Base-by-base conservation (phyloP, 768 basidiomycete species). In the Naganishia vishniacii region DNA sequence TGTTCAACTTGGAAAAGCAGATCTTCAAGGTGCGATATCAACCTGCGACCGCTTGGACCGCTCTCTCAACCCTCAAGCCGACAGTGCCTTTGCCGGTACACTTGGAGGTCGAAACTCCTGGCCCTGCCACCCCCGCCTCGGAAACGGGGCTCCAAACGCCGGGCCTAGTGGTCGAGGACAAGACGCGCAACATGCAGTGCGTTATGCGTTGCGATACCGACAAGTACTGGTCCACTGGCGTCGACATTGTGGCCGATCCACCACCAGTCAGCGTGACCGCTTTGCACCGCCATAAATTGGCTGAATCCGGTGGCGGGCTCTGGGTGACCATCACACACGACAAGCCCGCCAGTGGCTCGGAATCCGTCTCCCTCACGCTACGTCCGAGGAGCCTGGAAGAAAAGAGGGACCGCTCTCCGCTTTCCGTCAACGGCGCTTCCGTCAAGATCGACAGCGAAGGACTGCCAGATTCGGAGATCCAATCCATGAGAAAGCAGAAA, bases 261-360 rank as follows among this genome's bases (percentile, higher is more conserved):
- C 65, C 65, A 4, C 95, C 94, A 1, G 90, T 92, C 3, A 93
- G 92, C 4, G 85, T 94, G 40, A 84, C 87, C 0, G 90, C 87
- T 65, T 81, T 99, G 9, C 84, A 88, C 8, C 83, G 95, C 31
- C 94, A 98, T 77, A 84, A 87, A 6, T 81, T 98, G 5, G 91
- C 91, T 3, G 86, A 87, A 34, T 94, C 94, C 2, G 93, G 94
- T 16, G 53, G 53, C 23, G 95, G 95, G 0, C 77, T 95, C 20
- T 99, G 95, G 95, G 77, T 99, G 28, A 92, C 91, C 0, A 81
- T 97, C 70, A 87, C 85, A 4, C 93, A 98, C 70, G 89, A 94
- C 67, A 53, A 63, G n/a, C 84, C 85, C 1, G 76, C 86, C n/a
- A 84, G 85, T n/a, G 84, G 85, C 23, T 86, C 89, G 42, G 91